Evolutionary conservation across 1,284 basidiomycete genomes (phyloP), one percentile per base, ranked within the genome.

Genomic region (Ceratobasidium sp.): DNA sequence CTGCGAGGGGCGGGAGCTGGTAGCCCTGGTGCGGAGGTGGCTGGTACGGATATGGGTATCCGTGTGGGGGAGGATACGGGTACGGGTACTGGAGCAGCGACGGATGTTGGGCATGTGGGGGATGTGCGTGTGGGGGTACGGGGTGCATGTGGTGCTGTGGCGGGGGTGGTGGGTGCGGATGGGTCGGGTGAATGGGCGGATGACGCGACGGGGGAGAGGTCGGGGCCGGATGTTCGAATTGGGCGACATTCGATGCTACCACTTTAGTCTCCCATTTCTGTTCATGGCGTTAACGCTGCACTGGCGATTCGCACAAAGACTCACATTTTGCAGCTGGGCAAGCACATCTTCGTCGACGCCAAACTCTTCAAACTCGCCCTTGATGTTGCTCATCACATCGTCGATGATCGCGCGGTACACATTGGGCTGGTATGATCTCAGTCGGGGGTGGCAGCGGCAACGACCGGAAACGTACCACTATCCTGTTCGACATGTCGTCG

Each of bases 311-410:
- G 55, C 34, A 39, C 28, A 50, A 50, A 18, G 9, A 53, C 71
- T 78, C 71, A 85, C 84, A 58, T 82, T 79, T 76, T 87, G 84
- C 34, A 88, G 80, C 72, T 83, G 82, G 53, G 82, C 80, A 41
- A 87, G 78, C 41, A 88, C 83, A 59, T 85, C 84, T 73, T 87
- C 85, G 72, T 88, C 86, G 77, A 88, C 84, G 5, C 86, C 87
- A 78, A 87, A 85, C 78, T 87, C 86, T 74, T 87, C 86, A 77
- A 88, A 88, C 78, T 87, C 86, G 69, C 84, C 81, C 57, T 83
- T 82, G 64, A 86, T 83, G 74, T 82, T 83, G 50, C 82, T 81
- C 72, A 88, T 82, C 34, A 87, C 86, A 80, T 87, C 85, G 79
- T 87, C 85, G 75, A 88, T 88, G 80, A 88, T 84, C 72, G 80